These are phyloP conservation scores for Chrysopogon serrulatus DNA, from an alignment of 176 grass and related monocot genomes.

Conservation along the genomic window DNA sequence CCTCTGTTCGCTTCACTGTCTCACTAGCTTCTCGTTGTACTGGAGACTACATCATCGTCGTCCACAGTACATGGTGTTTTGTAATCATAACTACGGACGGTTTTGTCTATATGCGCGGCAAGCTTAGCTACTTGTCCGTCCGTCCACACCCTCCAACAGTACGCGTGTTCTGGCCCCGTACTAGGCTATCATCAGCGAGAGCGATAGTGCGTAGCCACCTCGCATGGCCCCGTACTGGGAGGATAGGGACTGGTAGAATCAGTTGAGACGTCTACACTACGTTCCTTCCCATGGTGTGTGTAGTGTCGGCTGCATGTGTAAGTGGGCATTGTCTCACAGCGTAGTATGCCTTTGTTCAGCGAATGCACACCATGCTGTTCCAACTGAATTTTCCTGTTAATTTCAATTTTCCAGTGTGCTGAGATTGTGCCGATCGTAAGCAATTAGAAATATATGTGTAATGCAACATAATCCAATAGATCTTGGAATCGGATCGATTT, in stretches of 20 bases:
- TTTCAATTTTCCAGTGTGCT: no score
- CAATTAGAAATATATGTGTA: no score
- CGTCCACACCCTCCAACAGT: neutral
- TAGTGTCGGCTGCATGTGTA: no score
- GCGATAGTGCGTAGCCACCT: neutral
- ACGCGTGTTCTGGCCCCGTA: neutral
- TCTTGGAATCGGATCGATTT: no score
- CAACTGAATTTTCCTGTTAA: no score
- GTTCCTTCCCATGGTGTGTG: no score
- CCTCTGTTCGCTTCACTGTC: neutral
- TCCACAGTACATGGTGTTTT: neutral
- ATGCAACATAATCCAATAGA: no score
- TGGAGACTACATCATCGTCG: no score
- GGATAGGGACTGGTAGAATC: slow-evolving; percentile 1
- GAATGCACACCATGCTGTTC: no score
- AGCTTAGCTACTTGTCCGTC: neutral
- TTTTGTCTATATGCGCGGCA: neutral
- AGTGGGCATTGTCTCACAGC: no score
- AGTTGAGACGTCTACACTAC: neutral
- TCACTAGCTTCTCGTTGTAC: neutral
- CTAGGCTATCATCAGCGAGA: neutral
- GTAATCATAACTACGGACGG: neutral
- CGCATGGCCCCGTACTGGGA: slow-evolving; percentile 7
- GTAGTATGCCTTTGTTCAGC: no score
- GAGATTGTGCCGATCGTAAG: no score